Base-by-base conservation (phyloP, 2,329 filamentous ascomycete species). In the Colletotrichum magnum region DNA sequence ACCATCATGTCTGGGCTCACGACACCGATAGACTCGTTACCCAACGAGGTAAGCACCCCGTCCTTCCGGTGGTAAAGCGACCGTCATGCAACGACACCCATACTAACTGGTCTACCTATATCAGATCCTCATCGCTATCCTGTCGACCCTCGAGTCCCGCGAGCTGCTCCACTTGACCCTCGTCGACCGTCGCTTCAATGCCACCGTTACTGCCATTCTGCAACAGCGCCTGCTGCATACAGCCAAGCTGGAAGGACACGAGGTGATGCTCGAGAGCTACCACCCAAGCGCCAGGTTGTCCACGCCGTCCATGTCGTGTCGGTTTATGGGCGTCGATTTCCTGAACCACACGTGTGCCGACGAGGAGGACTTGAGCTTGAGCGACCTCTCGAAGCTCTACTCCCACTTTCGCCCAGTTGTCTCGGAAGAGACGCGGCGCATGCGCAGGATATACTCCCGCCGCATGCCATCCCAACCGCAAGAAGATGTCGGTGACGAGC, bases 201-300 rank as follows among this genome's bases (percentile, higher is more conserved):
- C 84, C 48, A 76, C 93, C 48, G 85, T 92, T 65, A 80, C 90
- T 5, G 87, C 88, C 28, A 86, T 93, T 52, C 80, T 94, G 7
- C 88, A 92, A 71, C 85, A 87, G 57, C 90, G 92, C 41, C 83
- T 94, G 2, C 80, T 90, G 54, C 78, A 86, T 21, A 88, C 89
- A 21, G 85, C 89, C 5, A 81, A 86, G 3, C 80, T 92, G 7
- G 80, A 86, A 45, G 86, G 89, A 45, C 88, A 93, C 75, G 88
- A 90, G 62, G 80, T 96, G 47, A 88, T 95, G 45, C 87, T 97
- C 50, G 93, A 95, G 81, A 94, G 92, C 77, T 95, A 92, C 75
- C 93, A 92, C 72, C 93, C 93, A 0, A 89, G 85, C 71, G 89
- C 87, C 26, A 91, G 90, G 78, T 83, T 92, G 58, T 90, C 87